phyloP scores from a whole-genome alignment of 805 yeast genomes.

The Pichia pseudocactophila region DNA sequence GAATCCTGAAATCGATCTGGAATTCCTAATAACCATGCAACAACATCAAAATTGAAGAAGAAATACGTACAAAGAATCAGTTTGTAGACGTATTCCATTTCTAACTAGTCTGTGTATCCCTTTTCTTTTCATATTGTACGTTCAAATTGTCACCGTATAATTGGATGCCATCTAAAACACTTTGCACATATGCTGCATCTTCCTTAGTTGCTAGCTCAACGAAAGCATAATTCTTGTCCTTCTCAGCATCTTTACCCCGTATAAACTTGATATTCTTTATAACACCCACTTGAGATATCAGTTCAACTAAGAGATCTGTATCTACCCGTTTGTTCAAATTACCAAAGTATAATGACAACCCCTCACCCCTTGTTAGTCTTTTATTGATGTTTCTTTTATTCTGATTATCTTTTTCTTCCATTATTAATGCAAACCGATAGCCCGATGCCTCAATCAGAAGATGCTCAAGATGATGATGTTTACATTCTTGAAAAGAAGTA shows the following conservation, averaged over 20 bases:
- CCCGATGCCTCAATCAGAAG: conserved; percentile 12
- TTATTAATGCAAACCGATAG: conserved; percentile 19
- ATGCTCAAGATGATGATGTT: too few species aligned
- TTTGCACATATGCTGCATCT: conserved; percentile 65
- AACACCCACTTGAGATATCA: conserved; percentile 81
- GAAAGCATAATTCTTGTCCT: conserved; percentile 85
- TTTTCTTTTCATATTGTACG: conserved; percentile 38
- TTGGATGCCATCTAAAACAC: conserved; percentile 49
- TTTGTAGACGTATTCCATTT: too few species aligned
- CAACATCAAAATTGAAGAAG: too few species aligned
- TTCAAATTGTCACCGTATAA: conserved; percentile 54
- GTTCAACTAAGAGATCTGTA: conserved; percentile 66
- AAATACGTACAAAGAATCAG: too few species aligned
- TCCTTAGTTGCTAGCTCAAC: conserved; percentile 51
- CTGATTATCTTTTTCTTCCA: neutral
- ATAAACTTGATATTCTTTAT: conserved; percentile 65
- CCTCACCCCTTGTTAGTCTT: neutral
- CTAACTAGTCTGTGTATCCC: neutral
- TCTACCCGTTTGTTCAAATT: conserved; percentile 70
- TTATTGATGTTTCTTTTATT: neutral
- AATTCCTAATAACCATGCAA: too few species aligned
- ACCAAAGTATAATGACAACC: conserved; percentile 61
- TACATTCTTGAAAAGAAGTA: neutral
- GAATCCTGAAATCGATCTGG: too few species aligned
- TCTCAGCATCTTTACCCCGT: conserved; percentile 58